Evolutionary conservation across 2,329 filamentous ascomycete species (phyloP).

Genomic region (Hirsutella thompsonii): DNA sequence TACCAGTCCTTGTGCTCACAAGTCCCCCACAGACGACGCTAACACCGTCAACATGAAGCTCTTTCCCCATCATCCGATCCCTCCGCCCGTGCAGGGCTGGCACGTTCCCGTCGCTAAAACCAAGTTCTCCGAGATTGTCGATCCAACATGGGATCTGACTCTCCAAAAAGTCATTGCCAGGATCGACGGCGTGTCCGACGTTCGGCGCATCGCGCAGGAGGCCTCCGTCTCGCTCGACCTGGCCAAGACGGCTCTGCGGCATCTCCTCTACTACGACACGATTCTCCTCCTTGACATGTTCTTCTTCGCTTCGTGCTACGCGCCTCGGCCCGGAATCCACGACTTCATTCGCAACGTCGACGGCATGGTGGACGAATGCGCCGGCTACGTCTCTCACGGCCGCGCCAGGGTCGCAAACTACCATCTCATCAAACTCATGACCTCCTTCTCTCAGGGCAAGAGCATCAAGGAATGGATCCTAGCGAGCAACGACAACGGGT

Average conservation of each 20-base stretch:
- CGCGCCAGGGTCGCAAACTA: slow-evolving; percentile 38
- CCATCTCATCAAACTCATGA: slow-evolving; percentile 71
- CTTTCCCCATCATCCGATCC: slow-evolving; percentile 69
- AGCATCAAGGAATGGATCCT: slow-evolving; percentile 82
- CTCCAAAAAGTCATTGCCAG: slow-evolving; percentile 68
- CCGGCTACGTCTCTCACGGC: slow-evolving; percentile 58
- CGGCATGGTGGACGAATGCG: slow-evolving; percentile 74
- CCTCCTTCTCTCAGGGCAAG: slow-evolving; percentile 68
- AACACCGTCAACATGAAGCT: slow-evolving; percentile 96
- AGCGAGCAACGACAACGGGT: slow-evolving; percentile 52
- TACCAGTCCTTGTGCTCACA: not conserved
- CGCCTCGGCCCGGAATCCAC: slow-evolving; percentile 62
- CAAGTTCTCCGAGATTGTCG: slow-evolving; percentile 49
- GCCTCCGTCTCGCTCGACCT: slow-evolving; percentile 81
- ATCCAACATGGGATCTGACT: slow-evolving; percentile 63
- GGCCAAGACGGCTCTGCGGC: slow-evolving; percentile 73
- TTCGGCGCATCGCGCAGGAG: slow-evolving; percentile 71
- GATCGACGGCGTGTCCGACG: slow-evolving; percentile 84
- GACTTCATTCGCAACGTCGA: slow-evolving; percentile 65
- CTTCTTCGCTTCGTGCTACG: slow-evolving; percentile 86
- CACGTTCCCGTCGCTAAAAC: slow-evolving; percentile 75
- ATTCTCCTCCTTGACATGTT: slow-evolving; percentile 88
- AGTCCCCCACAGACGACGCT: slow-evolving; percentile 56
- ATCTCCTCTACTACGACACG: slow-evolving; percentile 87
- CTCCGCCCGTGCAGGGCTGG: slow-evolving; percentile 69